Conservation (phyloP, 148 eudicot species). For the Diospyros lotus region DNA sequence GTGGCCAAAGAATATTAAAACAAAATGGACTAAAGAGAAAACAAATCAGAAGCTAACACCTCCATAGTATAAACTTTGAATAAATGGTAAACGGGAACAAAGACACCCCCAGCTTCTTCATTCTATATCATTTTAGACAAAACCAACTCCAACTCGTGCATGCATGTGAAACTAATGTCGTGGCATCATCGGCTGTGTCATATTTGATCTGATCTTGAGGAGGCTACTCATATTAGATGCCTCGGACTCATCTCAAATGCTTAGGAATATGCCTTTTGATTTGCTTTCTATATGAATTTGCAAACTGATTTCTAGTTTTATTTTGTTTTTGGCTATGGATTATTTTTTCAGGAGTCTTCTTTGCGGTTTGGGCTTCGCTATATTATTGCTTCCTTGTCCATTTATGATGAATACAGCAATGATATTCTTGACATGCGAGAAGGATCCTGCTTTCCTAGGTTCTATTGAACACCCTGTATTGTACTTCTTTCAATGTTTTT, state of each 20-base stretch:
- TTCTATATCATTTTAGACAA: background rate
- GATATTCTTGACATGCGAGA: constrained; percentile 86
- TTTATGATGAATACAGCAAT: constrained; percentile 90
- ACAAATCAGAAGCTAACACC: background rate
- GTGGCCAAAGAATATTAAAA: background rate
- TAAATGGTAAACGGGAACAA: background rate
- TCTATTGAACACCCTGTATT: background rate
- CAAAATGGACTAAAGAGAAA: background rate
- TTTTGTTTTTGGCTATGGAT: constrained; percentile 2
- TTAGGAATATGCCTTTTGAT: background rate
- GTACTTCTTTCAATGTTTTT: no score
- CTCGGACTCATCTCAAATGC: background rate
- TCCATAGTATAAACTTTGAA: background rate
- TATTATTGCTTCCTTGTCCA: constrained; percentile 66
- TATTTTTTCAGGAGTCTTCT: constrained; percentile 66
- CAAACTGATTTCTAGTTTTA: constrained; percentile 1
- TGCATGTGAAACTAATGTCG: background rate
- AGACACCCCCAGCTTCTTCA: background rate
- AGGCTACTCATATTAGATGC: background rate
- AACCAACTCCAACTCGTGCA: background rate
- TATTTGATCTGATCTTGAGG: no score
- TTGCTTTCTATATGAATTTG: background rate
- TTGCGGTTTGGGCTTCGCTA: constrained; percentile 71
- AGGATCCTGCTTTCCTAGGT: constrained; percentile 96
- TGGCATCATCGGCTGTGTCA: no score